Conservation (phyloP, 2,329 filamentous ascomycete genomes). For the Madurella fahalii region DNA sequence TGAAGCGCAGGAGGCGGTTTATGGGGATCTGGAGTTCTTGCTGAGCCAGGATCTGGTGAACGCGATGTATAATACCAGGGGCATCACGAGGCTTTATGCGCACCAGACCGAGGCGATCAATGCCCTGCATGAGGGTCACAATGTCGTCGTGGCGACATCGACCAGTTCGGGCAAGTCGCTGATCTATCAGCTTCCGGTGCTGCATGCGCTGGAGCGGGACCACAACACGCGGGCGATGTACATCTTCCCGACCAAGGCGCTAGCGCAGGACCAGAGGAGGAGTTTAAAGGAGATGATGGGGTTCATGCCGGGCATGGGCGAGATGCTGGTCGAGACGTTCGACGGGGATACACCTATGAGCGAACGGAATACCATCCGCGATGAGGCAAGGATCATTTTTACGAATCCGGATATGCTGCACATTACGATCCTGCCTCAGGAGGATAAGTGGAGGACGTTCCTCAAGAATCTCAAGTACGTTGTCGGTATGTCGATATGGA, state of each 20-base stretch:
- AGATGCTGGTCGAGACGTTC: constrained; percentile 82
- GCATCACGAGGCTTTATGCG: constrained; percentile 80
- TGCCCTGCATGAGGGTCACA: constrained; percentile 70
- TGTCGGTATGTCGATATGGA: constrained; percentile 44
- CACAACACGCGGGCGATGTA: constrained; percentile 81
- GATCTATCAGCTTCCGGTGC: constrained; percentile 94
- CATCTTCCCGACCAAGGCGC: constrained; percentile 94
- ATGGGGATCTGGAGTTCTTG: constrained; percentile 78
- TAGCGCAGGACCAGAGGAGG: constrained; percentile 89
- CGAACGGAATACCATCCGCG: constrained; percentile 73
- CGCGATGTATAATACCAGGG: constrained; percentile 85
- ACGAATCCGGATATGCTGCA: constrained; percentile 99
- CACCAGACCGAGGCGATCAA: constrained; percentile 96
- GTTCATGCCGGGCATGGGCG: constrained; percentile 73
- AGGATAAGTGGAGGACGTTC: constrained; percentile 83
- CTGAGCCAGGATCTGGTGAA: constrained; percentile 93
- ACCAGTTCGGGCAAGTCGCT: constrained; percentile 96
- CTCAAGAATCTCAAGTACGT: constrained; percentile 87
- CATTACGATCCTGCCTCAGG: constrained; percentile 86
- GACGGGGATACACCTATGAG: constrained; percentile 89
- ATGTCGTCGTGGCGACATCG: constrained; percentile 91
- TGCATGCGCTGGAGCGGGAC: constrained; percentile 81
- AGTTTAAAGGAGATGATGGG: constrained; percentile 80
- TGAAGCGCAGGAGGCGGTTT: constrained; percentile 75
- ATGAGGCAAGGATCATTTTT: constrained; percentile 88